Evolutionary conservation across 2,329 filamentous ascomycete species (phyloP), one percentile per base, ranked within the genome.

Genomic region (Ciborinia camelliae): DNA sequence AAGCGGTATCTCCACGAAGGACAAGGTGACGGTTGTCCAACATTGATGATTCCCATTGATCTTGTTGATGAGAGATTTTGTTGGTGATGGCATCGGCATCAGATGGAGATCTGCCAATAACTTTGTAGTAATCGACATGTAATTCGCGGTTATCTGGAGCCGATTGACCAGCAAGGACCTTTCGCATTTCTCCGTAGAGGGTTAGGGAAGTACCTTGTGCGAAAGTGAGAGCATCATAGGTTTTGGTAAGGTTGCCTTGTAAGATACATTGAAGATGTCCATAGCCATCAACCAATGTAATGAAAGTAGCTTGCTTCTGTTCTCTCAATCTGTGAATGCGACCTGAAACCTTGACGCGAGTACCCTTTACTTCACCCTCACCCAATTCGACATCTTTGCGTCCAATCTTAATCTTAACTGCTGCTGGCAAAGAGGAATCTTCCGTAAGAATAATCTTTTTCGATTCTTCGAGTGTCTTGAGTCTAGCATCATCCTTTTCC

Each of bases 201-300:
- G 86, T 83, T 72, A 91, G 84, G 67, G 87, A 88, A 63, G 87
- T 89, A 76, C 90, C 88, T 67, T 86, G 83, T 37, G 88, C 89
- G 68, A 91, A 80, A 12, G 86, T 90, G 72, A 90, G 80, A 65
- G 87, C 86, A 73, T 90, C 88, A 77, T 90, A 90, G 20, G 87
- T 88, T 78, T 88, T 90, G 70, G 91, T 89, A 72, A 98, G 83
- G 68, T 92, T 84, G 65, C 92, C 92, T 3, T 82, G 78, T 63
- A 97, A 81, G 68, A 97, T 84, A 74, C 91, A 93, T 81, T 97
- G 92, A 76, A 98, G 82, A 74, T 88, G 88, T 62, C 90, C 91
- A 73, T 93, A 91, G 65, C 93, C 93, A 75, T 96, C 91, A 68
- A 88, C 83, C 68, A 97, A 81, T n/a, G 89, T 94, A 74, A 97